Evolutionary conservation across 2,329 filamentous ascomycete species (phyloP).

Genomic region (Sarocladium oryzae): DNA sequence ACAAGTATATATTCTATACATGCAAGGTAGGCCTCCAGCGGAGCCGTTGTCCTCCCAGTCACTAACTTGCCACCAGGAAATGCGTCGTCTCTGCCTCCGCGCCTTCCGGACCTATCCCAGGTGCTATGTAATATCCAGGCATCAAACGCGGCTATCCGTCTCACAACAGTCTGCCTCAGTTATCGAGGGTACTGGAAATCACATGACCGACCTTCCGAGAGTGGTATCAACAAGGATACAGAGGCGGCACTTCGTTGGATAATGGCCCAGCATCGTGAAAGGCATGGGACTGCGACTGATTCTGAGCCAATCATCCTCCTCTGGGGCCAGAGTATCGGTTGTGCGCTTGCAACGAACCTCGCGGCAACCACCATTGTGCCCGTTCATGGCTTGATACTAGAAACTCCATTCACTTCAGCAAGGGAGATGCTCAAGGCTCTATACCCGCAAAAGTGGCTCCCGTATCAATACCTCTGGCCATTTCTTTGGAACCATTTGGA

Average conservation of each 20-base stretch:
- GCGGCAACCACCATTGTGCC: conserved; percentile 30
- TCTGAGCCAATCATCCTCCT: conserved; percentile 44
- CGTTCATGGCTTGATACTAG: conserved; percentile 53
- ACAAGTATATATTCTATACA: conserved; percentile 49
- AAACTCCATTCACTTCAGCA: conserved; percentile 70
- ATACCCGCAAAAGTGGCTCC: conserved; percentile 75
- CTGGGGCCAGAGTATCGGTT: conserved; percentile 75
- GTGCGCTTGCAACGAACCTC: conserved; percentile 61
- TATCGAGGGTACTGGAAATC: conserved; percentile 77
- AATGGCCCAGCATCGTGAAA: conserved; percentile 30
- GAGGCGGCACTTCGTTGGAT: conserved; percentile 60
- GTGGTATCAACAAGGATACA: conserved; percentile 63
- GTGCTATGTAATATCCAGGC: conserved; percentile 40
- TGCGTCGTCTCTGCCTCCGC: conserved; percentile 50
- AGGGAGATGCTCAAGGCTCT: conserved; percentile 63
- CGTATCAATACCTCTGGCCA: conserved; percentile 67
- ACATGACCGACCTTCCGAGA: conserved; percentile 61
- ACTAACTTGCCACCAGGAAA: conserved; percentile 43
- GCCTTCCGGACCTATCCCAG: conserved; percentile 49
- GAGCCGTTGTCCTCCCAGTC: conserved; percentile 9
- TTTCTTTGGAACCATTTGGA: conserved; percentile 63
- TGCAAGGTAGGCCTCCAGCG: conserved; percentile 39
- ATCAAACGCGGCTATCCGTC: conserved; percentile 26
- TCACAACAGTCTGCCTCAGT: conserved; percentile 49
- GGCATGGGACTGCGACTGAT: conserved; percentile 11